A percentile compares a stretch with the other conserved stretches of the same genome.
These are phyloP conservation scores for Magnolia officinalis DNA, from an alignment of 164 flowering plant genomes.

Conservation along the genomic window DNA sequence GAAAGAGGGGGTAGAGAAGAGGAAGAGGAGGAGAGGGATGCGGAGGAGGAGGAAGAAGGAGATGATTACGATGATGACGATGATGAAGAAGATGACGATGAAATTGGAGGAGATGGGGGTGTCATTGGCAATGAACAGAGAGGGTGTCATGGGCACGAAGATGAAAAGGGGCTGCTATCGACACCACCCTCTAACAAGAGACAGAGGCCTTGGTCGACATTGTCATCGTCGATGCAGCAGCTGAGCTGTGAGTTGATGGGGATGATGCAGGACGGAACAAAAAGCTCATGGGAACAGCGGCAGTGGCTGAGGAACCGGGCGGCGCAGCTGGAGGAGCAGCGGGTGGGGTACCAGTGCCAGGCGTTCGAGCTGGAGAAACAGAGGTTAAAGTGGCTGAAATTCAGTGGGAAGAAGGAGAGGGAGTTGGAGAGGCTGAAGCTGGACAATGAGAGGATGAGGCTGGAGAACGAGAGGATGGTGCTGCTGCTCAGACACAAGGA, in stretches of 20 bases:
- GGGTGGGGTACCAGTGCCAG: conserved; percentile 44
- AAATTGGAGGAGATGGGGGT: background rate
- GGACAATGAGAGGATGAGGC: conserved; percentile 57
- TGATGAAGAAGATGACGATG: conserved; percentile 16
- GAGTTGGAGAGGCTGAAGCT: conserved; percentile 84
- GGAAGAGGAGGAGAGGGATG: conserved; percentile 43
- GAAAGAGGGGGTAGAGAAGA: conserved; percentile 26
- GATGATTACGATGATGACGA: conserved; percentile 22
- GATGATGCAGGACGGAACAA: conserved; percentile 51
- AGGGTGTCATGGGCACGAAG: conserved; percentile 5
- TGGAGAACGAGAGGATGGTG: conserved; percentile 78
- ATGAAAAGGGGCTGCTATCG: conserved; percentile 11
- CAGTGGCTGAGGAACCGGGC: conserved; percentile 56
- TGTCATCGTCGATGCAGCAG: conserved; percentile 31
- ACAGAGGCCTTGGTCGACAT: conserved; percentile 20
- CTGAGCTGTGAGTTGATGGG: conserved; percentile 40
- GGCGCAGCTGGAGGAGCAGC: conserved; percentile 66
- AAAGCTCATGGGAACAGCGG: conserved; percentile 60
- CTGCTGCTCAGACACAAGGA: conserved; percentile 70
- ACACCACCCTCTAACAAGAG: conserved; percentile 20
- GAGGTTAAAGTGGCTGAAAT: conserved; percentile 78
- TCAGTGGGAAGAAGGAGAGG: conserved; percentile 81
- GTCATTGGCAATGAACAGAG: background rate
- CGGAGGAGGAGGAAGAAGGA: conserved; percentile 37
- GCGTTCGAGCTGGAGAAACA: conserved; percentile 83